Conservation (phyloP, 345 rosid species). For the Syzygium jambos region DNA sequence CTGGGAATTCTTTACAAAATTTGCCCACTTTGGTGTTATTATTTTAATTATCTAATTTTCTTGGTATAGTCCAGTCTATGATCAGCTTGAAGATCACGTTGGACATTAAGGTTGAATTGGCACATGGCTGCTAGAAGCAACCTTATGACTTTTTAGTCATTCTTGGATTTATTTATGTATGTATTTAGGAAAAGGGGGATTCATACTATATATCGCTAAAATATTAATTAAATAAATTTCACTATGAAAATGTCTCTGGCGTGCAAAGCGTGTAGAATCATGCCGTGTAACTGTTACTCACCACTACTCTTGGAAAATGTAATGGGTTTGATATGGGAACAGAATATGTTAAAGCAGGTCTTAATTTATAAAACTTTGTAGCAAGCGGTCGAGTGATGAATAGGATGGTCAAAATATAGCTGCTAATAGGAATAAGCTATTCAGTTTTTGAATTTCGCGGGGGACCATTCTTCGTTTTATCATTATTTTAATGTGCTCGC, state of each 20-base stretch:
- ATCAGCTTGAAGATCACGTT: not conserved
- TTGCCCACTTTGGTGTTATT: too few species aligned
- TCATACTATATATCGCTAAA: not conserved
- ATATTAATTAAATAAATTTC: too few species aligned
- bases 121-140: not conserved
- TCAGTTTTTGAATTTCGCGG: not conserved
- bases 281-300: too few species aligned
- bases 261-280: not conserved
- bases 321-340: too few species aligned
- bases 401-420: not conserved
- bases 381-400: not conserved
- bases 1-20: too few species aligned
- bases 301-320: too few species aligned
- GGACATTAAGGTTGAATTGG: not conserved
- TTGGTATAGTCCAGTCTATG: not conserved
- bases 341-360: not conserved
- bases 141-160: not conserved
- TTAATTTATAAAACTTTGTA: not conserved
- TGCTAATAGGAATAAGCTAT: not conserved
- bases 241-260: not conserved
- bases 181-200: too few species aligned
- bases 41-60: not conserved
- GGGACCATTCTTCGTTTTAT: not conserved
- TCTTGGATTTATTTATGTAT: too few species aligned
- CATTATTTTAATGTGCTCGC: not conserved